phyloP scores from a whole-genome alignment of 1,284 basidiomycete genomes.

The Sanguinoderma infundibulare region DNA sequence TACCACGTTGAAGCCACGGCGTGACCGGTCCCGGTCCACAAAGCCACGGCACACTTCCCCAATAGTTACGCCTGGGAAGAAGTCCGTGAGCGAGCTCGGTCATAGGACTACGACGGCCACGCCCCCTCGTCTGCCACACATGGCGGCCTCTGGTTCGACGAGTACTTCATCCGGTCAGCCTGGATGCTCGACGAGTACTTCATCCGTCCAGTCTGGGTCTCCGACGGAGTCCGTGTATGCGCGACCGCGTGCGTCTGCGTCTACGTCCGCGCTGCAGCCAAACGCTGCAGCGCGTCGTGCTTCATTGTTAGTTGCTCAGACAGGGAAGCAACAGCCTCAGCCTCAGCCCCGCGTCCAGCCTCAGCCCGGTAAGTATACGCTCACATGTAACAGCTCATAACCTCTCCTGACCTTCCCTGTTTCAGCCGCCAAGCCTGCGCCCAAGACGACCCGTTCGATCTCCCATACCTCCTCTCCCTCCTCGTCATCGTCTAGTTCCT shows the following conservation, averaged over 20 bases:
- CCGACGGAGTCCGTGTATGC: slow-evolving; percentile 23
- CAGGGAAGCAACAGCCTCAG: slow-evolving; percentile 1
- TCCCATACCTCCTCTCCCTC: slow-evolving; percentile 16
- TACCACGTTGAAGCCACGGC: slow-evolving; percentile 37
- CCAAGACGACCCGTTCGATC: slow-evolving; percentile 12
- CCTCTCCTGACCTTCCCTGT: background rate
- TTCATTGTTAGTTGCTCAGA: slow-evolving; percentile 34
- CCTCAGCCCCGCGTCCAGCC: slow-evolving; percentile 10
- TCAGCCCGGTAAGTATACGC: slow-evolving; percentile 15
- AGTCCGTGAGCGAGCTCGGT: slow-evolving; percentile 35
- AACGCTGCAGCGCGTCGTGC: slow-evolving; percentile 42
- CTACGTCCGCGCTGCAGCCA: slow-evolving; percentile 46
- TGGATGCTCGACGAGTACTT: too few species aligned
- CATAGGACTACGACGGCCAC: slow-evolving; percentile 22
- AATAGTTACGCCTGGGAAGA: slow-evolving; percentile 17
- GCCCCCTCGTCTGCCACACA: slow-evolving; percentile 20
- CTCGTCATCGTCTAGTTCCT: slow-evolving; percentile 16
- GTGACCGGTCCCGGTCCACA: slow-evolving; percentile 41
- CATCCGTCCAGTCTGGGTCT: slow-evolving; percentile 4
- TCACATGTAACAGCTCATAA: background rate
- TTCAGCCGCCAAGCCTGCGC: slow-evolving; percentile 1
- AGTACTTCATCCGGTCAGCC: too few species aligned
- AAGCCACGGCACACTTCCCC: slow-evolving; percentile 32
- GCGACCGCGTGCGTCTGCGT: slow-evolving; percentile 35
- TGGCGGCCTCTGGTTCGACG: slow-evolving; percentile 21